Conservation (phyloP, 2,329 filamentous ascomycete genomes). For the Neoarthrinium moseri region DNA sequence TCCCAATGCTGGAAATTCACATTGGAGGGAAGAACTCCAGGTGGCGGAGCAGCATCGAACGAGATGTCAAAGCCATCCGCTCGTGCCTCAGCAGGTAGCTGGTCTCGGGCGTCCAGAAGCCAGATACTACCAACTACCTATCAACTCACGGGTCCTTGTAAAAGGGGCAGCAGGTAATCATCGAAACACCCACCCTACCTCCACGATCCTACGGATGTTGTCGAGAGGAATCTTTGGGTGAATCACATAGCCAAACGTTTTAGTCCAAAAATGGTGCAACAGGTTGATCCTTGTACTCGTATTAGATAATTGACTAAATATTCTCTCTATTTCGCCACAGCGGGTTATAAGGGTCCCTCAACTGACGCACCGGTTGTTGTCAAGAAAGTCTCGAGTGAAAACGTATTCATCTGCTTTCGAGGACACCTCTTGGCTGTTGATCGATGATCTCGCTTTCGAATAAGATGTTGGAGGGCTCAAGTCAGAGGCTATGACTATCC, state of each 20-base stretch:
- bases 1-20: not conserved
- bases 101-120: constrained; percentile 10
- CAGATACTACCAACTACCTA: constrained; percentile 9
- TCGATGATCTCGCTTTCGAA: too few species aligned
- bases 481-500: too few species aligned
- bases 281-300: constrained; percentile 15
- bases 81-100: constrained; percentile 9
- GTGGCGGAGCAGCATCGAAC: constrained; percentile 17
- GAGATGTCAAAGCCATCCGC: constrained; percentile 22
- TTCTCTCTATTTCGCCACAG: not conserved
- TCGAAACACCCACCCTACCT: too few species aligned
- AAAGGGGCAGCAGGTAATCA: too few species aligned
- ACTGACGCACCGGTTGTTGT: not conserved
- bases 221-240: constrained; percentile 20
- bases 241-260: constrained; percentile 18
- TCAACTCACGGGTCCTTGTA: constrained; percentile 21
- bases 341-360: not conserved
- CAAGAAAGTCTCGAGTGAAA: not conserved
- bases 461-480: too few species aligned
- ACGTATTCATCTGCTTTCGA: too few species aligned
- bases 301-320: too few species aligned
- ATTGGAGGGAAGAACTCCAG: constrained; percentile 12
- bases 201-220: constrained; percentile 15
- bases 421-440: too few species aligned
- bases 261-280: constrained; percentile 18